Evolutionary conservation across 2,329 filamentous ascomycete genomes (phyloP).

Genomic region (Fusarium abutilonis): DNA sequence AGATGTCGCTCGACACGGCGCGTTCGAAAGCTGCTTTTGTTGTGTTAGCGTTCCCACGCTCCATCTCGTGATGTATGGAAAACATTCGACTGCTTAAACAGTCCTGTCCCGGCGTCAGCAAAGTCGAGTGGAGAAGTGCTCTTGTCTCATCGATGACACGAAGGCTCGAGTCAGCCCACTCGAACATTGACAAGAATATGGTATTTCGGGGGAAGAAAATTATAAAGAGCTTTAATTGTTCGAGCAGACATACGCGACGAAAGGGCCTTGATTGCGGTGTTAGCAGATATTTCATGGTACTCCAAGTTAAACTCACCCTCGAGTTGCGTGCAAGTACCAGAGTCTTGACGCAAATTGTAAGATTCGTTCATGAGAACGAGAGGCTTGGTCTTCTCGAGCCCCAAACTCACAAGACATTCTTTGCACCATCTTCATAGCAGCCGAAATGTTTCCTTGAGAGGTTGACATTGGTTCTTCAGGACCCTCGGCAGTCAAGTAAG

Average conservation of each 20-base stretch:
- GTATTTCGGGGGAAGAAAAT: slow-evolving; percentile 77
- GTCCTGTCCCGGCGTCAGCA: slow-evolving; percentile 55
- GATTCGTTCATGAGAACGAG: slow-evolving; percentile 66
- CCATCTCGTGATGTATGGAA: slow-evolving; percentile 62
- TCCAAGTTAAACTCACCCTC: slow-evolving; percentile 55
- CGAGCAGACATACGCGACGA: slow-evolving; percentile 72
- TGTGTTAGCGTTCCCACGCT: slow-evolving; percentile 60
- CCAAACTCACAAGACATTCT: slow-evolving; percentile 56
- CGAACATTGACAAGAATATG: slow-evolving; percentile 75
- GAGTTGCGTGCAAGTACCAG: slow-evolving; percentile 71
- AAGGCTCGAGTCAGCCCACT: slow-evolving; percentile 77
- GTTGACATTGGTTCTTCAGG: slow-evolving; percentile 56
- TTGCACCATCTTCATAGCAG: slow-evolving; percentile 57
- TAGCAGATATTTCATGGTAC: slow-evolving; percentile 18
- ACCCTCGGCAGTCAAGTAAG: slow-evolving; percentile 67
- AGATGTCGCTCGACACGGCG: slow-evolving; percentile 56
- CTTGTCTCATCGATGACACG: slow-evolving; percentile 81
- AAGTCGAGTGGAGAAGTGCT: slow-evolving; percentile 66
- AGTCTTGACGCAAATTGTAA: slow-evolving; percentile 75
- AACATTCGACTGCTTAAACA: slow-evolving; percentile 58
- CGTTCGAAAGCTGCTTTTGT: slow-evolving; percentile 62
- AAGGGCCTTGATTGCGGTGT: slow-evolving; percentile 62
- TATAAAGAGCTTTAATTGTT: slow-evolving; percentile 69
- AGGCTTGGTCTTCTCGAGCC: slow-evolving; percentile 48
- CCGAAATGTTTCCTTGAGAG: slow-evolving; percentile 65